Conservation (phyloP, 768 basidiomycete species). For the Russula compacta region DNA sequence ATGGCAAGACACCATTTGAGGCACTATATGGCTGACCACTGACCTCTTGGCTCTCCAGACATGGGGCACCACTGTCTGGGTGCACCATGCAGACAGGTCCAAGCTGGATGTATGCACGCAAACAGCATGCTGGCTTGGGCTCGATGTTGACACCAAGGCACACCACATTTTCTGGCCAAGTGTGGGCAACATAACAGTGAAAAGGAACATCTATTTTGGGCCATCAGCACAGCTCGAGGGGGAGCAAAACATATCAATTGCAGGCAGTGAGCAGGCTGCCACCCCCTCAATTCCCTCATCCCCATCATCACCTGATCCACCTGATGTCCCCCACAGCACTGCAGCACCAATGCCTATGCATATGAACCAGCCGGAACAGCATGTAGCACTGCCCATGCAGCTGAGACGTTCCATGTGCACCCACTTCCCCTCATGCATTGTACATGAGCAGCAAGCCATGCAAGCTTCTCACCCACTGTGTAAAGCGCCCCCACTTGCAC, state of each 20-base stretch:
- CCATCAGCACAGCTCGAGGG: background rate
- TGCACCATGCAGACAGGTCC: background rate
- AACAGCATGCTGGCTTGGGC: background rate
- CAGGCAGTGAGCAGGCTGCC: too few relatives aligned
- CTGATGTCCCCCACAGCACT: too few relatives aligned
- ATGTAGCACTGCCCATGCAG: too few relatives aligned
- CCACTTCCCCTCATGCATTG: too few relatives aligned
- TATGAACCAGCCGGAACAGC: too few relatives aligned
- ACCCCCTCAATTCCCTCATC: too few relatives aligned
- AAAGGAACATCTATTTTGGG: background rate
- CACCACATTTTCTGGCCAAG: background rate
- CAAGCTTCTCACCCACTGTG: too few relatives aligned
- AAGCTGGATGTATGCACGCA: background rate
- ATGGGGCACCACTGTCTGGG: background rate
- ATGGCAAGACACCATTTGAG: background rate
- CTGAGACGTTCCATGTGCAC: too few relatives aligned
- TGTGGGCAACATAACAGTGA: background rate
- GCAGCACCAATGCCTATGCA: too few relatives aligned
- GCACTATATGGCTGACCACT: background rate
- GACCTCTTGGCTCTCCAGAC: background rate
- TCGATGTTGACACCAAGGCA: background rate
- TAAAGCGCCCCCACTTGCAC: too few relatives aligned
- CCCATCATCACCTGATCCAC: too few relatives aligned
- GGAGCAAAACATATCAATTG: background rate
- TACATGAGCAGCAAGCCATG: too few relatives aligned